A percentile compares a stretch with the other conserved stretches of the same genome.
These are phyloP conservation scores for Aspergillus leporis DNA, from an alignment of 495 filamentous ascomycete genomes.

Conservation along the genomic window DNA sequence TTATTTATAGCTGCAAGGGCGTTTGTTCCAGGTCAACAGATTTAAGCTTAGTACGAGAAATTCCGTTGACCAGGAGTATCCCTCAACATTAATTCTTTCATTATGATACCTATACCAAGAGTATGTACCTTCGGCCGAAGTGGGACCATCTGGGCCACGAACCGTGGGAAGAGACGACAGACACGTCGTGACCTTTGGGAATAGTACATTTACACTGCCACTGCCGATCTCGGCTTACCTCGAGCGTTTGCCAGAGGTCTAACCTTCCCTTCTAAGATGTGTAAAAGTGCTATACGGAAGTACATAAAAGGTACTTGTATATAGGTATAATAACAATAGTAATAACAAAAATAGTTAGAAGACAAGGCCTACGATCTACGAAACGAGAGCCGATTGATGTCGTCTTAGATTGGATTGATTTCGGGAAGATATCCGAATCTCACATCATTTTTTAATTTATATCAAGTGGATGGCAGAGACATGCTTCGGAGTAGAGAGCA, in stretches of 20 bases:
- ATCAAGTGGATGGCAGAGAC: not conserved
- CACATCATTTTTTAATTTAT: not conserved
- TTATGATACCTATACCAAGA: not conserved
- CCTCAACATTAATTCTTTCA: not conserved
- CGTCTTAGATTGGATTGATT: not conserved
- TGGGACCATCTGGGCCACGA: slow-evolving; percentile 14
- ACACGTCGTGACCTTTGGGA: slow-evolving; percentile 19
- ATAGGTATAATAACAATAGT: not conserved
- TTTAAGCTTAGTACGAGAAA: not conserved
- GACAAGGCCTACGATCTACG: not conserved
- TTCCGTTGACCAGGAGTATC: not conserved
- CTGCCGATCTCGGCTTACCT: slow-evolving; percentile 42
- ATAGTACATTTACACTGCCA: slow-evolving; percentile 28
- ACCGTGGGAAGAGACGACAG: slow-evolving; percentile 13
- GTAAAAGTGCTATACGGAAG: not conserved
- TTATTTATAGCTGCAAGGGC: not conserved
- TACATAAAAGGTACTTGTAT: not conserved
- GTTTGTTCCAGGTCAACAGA: not conserved
- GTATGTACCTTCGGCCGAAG: not conserved
- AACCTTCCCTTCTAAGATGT: slow-evolving; percentile 16
- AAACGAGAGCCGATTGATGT: not conserved
- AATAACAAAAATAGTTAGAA: not conserved
- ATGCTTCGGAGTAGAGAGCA: not conserved
- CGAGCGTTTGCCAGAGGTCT: slow-evolving; percentile 25
- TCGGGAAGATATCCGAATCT: not conserved